Evolutionary conservation across 1,284 basidiomycete genomes (phyloP), one percentile per base, ranked within the genome.

Genomic region (Cutaneotrichosporon sp.): DNA sequence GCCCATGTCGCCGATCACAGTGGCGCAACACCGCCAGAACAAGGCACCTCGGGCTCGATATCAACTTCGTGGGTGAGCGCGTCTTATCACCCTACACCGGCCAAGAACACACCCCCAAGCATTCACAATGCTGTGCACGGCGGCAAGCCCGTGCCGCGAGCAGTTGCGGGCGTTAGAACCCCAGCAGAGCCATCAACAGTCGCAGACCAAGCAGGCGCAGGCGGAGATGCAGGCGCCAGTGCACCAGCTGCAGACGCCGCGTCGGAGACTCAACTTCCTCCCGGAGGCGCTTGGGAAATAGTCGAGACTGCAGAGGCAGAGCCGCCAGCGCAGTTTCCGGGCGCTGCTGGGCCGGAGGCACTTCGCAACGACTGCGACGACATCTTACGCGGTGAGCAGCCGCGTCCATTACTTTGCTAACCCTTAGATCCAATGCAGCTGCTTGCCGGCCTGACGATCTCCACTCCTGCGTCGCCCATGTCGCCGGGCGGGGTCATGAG

Each of bases 331-430:
- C 26, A 46, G 20, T 34, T 13, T 4, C 47, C 36, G 12, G 43
- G 33, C 17, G 38, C 17, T 12, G 64, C 57, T 72, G 78, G 66
- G 68, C 79, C 62, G 76, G 80, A 77, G 43, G 69, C 68, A 2
- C 55, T 90, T 48, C 80, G 84, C 56, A 70, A 78, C n/a, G 84
- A 90, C 66, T 81, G 81, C 2, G 80, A 84, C 36, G 83, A 84
- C 51, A 83, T 90, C 58, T 80, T 88, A 51, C 80, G 80, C 64
- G 88, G 87, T 88, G 78, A 66, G 64, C 17, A n/a, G 23, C 21
- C n/a, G 9, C 22, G 22, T 22, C 26, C 3, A 18, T 13, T 23
- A 26, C 21, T 20, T 7, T n/a, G 59, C 55, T 54, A 50, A 62
- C 62, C 23, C 17, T 65, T 30, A 85, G 82, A 85, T 77, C 83